phyloP scores from a whole-genome alignment of 306 rosid species.

The Hippophae tibetana region DNA sequence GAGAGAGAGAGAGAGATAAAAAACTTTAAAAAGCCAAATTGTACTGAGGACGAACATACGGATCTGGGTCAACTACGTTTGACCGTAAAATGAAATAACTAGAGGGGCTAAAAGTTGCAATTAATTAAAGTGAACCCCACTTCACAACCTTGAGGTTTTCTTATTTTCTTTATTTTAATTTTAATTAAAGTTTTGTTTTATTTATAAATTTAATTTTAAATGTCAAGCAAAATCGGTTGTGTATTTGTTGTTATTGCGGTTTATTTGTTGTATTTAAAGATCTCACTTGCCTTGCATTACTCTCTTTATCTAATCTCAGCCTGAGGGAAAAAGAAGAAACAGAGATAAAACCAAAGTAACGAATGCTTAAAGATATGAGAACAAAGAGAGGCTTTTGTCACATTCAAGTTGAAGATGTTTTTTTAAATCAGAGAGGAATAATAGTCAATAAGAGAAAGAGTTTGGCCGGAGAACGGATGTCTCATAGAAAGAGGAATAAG shows the following conservation, averaged over 20 bases:
- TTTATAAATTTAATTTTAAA: not conserved
- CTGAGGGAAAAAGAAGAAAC: not conserved
- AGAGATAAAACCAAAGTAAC: not conserved
- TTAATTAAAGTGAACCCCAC: constrained; percentile 9
- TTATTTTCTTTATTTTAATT: constrained; percentile 3
- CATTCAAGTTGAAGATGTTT: constrained; percentile 17
- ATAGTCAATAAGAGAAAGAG: constrained; percentile 30
- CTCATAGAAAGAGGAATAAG: constrained; percentile 35
- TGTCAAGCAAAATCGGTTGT: constrained; percentile 26
- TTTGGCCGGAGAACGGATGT: constrained; percentile 11
- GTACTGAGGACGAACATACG: constrained; percentile 22
- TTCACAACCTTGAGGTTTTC: not conserved
- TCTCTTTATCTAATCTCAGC: constrained; percentile 15
- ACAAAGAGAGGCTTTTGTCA: constrained; percentile 52
- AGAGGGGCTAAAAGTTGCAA: constrained; percentile 15
- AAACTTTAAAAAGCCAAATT: constrained; percentile 2
- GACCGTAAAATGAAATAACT: constrained; percentile 31
- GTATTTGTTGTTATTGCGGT: constrained; percentile 38
- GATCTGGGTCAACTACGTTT: constrained; percentile 62
- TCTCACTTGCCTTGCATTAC: not conserved
- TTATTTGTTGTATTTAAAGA: constrained; percentile 24
- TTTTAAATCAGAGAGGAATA: constrained; percentile 18
- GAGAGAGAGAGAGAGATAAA: constrained; percentile 7
- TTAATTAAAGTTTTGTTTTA: not conserved
- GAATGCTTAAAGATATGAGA: constrained; percentile 28